Percentiles rank a stretch among this genome's conserved stretches.
Evolutionary conservation across 495 filamentous ascomycete genomes (phyloP).

Genomic region (Penicillium diatomitis): DNA sequence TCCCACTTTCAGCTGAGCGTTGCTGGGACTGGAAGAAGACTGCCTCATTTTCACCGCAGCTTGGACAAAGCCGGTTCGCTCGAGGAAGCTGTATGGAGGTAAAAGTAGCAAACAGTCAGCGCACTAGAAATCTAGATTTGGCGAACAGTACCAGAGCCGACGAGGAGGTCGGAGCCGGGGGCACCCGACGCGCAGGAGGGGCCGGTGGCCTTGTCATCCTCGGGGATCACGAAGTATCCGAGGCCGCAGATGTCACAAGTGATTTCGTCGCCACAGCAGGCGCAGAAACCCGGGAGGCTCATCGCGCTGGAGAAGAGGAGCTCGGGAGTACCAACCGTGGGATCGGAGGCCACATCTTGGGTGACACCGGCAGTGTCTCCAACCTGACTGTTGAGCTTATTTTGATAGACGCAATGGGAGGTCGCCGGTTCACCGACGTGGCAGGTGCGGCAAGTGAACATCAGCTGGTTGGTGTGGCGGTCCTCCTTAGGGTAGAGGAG

Average conservation of each 20-base stretch:
- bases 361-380: slow-evolving; percentile 96
- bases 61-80: slow-evolving; percentile 70
- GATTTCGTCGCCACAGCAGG: slow-evolving; percentile 44
- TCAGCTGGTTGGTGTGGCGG: slow-evolving; percentile 49
- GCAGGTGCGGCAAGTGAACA: slow-evolving; percentile 85
- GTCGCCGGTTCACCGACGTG: slow-evolving; percentile 77
- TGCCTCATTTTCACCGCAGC: slow-evolving; percentile 74
- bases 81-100: slow-evolving; percentile 63
- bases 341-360: slow-evolving; percentile 90
- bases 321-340: slow-evolving; percentile 71
- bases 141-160: background rate
- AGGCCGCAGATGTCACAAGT: slow-evolving; percentile 38
- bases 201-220: slow-evolving; percentile 8
- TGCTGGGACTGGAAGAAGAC: slow-evolving; percentile 99
- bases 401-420: slow-evolving; percentile 82
- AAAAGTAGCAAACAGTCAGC: slow-evolving; percentile 40
- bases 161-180: background rate
- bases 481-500: slow-evolving; percentile 97
- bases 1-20: slow-evolving; percentile 90
- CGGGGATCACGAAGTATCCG: slow-evolving; percentile 6
- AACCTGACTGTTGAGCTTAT: slow-evolving; percentile 77
- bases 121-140: slow-evolving; percentile 7
- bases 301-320: background rate
- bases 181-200: background rate
- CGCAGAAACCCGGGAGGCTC: slow-evolving; percentile 35